Base-by-base conservation (phyloP, 805 yeast genomes). In the Saccharomycopsis sp. region DNA sequence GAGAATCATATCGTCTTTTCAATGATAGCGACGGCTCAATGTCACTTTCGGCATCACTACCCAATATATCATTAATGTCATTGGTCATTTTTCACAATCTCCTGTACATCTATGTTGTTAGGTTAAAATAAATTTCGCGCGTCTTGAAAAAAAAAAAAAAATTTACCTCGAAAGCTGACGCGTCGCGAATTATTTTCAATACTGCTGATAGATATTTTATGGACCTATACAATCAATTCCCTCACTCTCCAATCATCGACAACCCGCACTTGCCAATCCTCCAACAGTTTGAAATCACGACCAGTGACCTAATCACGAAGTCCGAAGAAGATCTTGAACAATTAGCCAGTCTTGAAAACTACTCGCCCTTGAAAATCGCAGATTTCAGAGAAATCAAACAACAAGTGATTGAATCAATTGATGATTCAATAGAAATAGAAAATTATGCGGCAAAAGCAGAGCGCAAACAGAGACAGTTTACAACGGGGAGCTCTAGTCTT, bases 401-500 rank as follows among this genome's bases (percentile, higher is more conserved):
- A 5, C 13, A 13, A 26, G 29, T 8, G 13, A 8, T 26, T 13
- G 29, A 26, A 13, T n/a, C 9, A 41, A 5, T 26, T 8, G 13
- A 13, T 8, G 13, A 8, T 26, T 13, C 11, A 26, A 13, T 31
- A 20, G 35, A 8, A 31, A 20, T 31, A 6, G 35, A 6, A 5
- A 31, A 31, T 31, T 31, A 31, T 31, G 35, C 20, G 7, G 13
- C 11, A 27, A 27, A 27, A 27, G 11, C 11, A 11, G n/a, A n/a
- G 31, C 31, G n/a, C 13, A 27, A 22, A 20, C 32, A 22, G 9
- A 39, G 41, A 21, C 44, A 33, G 33, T 33, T 77, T 55, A 70
- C 83, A 5, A 68, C 81, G 0, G 85, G 85, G 0, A 79, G 72
- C 55, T 58, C 56, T 1, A 53, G 51, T 4, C 51, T 83, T 1